These are phyloP conservation scores for Termitomyces sp. DNA, from an alignment of 768 basidiomycete genomes.

Conservation along the genomic window DNA sequence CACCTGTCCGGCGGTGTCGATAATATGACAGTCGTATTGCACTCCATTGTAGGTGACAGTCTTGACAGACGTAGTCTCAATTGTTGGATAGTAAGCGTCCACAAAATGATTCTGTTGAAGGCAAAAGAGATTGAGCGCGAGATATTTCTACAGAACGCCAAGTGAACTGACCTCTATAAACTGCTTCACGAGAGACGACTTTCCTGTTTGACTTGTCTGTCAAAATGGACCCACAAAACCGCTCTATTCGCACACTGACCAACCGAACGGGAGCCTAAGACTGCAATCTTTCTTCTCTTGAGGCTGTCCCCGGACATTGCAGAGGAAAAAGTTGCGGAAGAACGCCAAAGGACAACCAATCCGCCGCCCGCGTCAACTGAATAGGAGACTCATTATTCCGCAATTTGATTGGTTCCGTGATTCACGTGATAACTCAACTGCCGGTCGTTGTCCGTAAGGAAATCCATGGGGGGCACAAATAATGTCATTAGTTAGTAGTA, in stretches of 20 bases:
- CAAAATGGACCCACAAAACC: background rate
- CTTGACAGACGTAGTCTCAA: slow-evolving; percentile 86
- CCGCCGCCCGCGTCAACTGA: slow-evolving; percentile 1
- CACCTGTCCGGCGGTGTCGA: slow-evolving; percentile 97
- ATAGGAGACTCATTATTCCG: slow-evolving; percentile 8
- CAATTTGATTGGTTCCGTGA: slow-evolving; percentile 14
- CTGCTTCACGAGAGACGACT: slow-evolving; percentile 92
- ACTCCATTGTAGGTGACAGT: slow-evolving; percentile 82
- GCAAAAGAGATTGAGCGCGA: background rate
- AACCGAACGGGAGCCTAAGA: slow-evolving; percentile 86
- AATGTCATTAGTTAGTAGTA: background rate
- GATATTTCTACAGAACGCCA: background rate
- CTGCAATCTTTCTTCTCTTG: slow-evolving; percentile 87
- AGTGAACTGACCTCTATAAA: slow-evolving; percentile 64
- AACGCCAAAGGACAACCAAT: slow-evolving; percentile 10
- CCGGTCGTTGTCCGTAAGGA: background rate
- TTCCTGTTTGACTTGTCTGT: slow-evolving; percentile 52
- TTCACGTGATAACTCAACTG: slow-evolving; percentile 10
- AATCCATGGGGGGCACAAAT: background rate
- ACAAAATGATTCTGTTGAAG: slow-evolving; percentile 67
- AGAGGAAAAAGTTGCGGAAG: slow-evolving; percentile 10
- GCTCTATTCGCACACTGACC: slow-evolving; percentile 47
- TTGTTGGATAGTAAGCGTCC: slow-evolving; percentile 94
- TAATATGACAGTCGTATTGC: slow-evolving; percentile 95
- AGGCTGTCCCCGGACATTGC: slow-evolving; percentile 33